A percentile compares a stretch with the other conserved stretches of the same genome.
phyloP scores from a whole-genome alignment of 768 basidiomycete genomes.

The Exidia glandulosa region DNA sequence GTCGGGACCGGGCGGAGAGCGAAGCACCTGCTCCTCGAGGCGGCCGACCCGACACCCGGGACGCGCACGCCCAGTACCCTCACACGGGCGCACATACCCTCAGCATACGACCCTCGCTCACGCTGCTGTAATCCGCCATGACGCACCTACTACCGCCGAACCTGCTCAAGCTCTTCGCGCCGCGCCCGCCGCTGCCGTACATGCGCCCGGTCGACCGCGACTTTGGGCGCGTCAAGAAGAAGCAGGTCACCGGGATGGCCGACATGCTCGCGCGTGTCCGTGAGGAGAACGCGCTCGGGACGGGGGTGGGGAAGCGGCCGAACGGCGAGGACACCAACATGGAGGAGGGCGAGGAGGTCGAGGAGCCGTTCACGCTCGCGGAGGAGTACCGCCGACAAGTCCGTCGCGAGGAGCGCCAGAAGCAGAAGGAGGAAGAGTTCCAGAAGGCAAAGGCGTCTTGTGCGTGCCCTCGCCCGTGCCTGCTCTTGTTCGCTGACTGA shows the following conservation, averaged over 20 bases:
- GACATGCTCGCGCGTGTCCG: constrained; percentile 57
- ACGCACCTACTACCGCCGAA: constrained; percentile 91
- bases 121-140: neutral
- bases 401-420: constrained; percentile 66
- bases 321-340: constrained; percentile 30
- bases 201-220: constrained; percentile 76
- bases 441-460: constrained; percentile 77
- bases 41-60: no score
- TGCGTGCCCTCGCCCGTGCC: constrained; percentile 26
- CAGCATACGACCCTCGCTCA: neutral
- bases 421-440: constrained; percentile 63
- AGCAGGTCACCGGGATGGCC: constrained; percentile 71
- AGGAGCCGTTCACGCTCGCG: constrained; percentile 66
- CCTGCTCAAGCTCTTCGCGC: constrained; percentile 91
- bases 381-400: constrained; percentile 77
- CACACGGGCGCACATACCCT: neutral
- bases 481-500: constrained; percentile 3
- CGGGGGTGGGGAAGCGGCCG: constrained; percentile 24
- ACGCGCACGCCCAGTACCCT: no score
- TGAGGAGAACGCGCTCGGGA: constrained; percentile 63
- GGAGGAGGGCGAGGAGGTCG: constrained; percentile 25
- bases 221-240: constrained; percentile 57
- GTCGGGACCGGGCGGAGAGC: no score
- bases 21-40: no score
- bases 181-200: constrained; percentile 83